Base-by-base conservation (phyloP, 306 rosid genomes). In the Sophora flavescens region DNA sequence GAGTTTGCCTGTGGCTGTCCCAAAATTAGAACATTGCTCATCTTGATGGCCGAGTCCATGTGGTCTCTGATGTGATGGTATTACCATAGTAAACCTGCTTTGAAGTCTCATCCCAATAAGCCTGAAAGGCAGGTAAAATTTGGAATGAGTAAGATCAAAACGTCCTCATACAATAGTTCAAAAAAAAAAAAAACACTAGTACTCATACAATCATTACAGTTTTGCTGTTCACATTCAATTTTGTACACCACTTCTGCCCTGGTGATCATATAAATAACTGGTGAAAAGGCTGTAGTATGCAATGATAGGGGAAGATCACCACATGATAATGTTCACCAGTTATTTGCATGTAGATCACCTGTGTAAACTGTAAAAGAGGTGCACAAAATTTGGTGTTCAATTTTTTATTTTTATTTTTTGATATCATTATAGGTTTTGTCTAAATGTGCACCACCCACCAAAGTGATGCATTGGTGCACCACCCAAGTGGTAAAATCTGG, bases 71-170 rank as follows among this genome's bases (percentile, higher is more conserved):
- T 2, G 98, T 95, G 36, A 63, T 53, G 6, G 80, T 50, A 33
- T 95, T 95, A 51, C 97, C 97, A 59, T 90, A 95, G 75, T 95
- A 95, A 76, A 92, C 90, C 80, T 90, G 87, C 87, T 89, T 92
- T 1, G 97, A 82, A 7, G 89, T 77, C 56, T 90, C 96, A 30
- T 95, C 98, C 95, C 93, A 95, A 64, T 88, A 92, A 36, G 77
- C 97, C 98, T 95, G 93, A 42, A 68, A 68, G 1, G 38, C 8
- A 71, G 61, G 32, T 18, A 7, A 17, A 41, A 57, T 47, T n/a
- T 6, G 5, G 28, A 44, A 22, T 15, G 32, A 42, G 33, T 10
- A 11, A 66, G 66, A 66, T 75, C 69, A 65, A 52, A 58, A 32
- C 41, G n/a, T n/a, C 56, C 45, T 26, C 60, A 45, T 39, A 28